phyloP scores from a whole-genome alignment of 768 basidiomycete species.

The Phallus indusiatus region DNA sequence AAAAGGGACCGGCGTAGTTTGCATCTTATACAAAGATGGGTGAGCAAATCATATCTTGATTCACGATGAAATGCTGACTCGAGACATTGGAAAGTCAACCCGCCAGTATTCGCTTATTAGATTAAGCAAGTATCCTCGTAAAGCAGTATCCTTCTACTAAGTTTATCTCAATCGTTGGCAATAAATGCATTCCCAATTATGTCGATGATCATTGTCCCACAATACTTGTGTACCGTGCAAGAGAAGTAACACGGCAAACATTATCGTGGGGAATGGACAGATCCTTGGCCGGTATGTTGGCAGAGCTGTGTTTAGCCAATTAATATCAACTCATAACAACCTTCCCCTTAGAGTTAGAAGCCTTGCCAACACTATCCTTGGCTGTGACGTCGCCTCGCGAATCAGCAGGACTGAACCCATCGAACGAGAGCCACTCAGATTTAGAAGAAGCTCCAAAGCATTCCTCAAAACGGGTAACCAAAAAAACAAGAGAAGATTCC shows the following conservation, averaged over 20 bases:
- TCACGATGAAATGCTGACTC: neutral
- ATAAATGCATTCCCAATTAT: constrained; percentile 91
- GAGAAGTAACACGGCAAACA: constrained; percentile 82
- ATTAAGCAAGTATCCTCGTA: constrained; percentile 64
- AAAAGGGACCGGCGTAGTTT: constrained; percentile 84
- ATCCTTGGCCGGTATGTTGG: constrained; percentile 54
- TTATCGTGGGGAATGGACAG: constrained; percentile 78
- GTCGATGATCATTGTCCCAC: constrained; percentile 88
- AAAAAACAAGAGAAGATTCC: constrained; percentile 43
- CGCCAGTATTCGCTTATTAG: constrained; percentile 65
- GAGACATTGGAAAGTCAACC: constrained; percentile 45
- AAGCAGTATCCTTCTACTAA: constrained; percentile 84
- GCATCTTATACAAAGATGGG: constrained; percentile 94
- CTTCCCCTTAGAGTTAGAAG: constrained; percentile 54
- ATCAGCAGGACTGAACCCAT: constrained; percentile 21
- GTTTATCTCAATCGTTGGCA: constrained; percentile 90
- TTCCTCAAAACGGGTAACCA: constrained; percentile 39
- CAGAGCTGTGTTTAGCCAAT: no score
- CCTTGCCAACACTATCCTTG: constrained; percentile 51
- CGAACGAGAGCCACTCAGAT: constrained; percentile 26
- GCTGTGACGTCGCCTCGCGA: constrained; percentile 49
- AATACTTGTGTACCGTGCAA: constrained; percentile 84
- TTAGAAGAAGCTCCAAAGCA: constrained; percentile 29
- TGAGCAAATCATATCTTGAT: constrained; percentile 31
- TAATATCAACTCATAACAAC: neutral